Evolutionary conservation across 108 stramenopile species (phyloP).

Genomic region (Conticribra weissflogii): DNA sequence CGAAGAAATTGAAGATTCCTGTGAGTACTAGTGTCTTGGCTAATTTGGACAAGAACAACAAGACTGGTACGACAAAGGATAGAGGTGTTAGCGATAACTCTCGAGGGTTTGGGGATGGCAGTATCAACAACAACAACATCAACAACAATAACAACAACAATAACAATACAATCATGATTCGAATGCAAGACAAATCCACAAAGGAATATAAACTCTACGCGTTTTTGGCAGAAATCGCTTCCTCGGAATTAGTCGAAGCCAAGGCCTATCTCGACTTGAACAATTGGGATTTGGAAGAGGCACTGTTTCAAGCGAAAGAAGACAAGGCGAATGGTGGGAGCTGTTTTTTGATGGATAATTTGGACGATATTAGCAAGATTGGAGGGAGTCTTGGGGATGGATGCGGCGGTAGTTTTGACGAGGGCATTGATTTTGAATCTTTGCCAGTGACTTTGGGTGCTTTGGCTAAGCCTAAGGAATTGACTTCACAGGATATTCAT

Average conservation of each 20-base stretch:
- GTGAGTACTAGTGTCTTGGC: conserved; percentile 13
- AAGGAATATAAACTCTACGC: conserved; percentile 83
- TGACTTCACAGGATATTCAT: conserved; percentile 43
- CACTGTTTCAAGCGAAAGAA: conserved; percentile 66
- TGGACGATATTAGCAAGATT: conserved; percentile 51
- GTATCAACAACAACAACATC: background rate
- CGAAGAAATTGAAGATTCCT: conserved; percentile 83
- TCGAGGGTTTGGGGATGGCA: no score
- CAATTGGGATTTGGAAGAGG: conserved; percentile 84
- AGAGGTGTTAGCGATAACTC: conserved; percentile 3
- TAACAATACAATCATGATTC: conserved; percentile 61
- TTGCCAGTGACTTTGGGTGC: conserved; percentile 7
- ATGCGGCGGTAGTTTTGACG: conserved; percentile 1
- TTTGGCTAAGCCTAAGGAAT: conserved; percentile 35
- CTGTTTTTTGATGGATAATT: background rate
- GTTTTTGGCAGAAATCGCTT: conserved; percentile 71
- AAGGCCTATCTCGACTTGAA: conserved; percentile 74
- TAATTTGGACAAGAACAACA: background rate
- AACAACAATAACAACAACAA: conserved; percentile 23
- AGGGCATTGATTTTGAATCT: conserved; percentile 3
- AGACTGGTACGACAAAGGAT: conserved; percentile 11
- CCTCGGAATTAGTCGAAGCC: conserved; percentile 65
- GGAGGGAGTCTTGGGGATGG: conserved; percentile 4
- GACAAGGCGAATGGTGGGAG: conserved; percentile 49
- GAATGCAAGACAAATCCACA: conserved; percentile 80